Percentiles rank a stretch among this genome's conserved stretches.
phyloP scores from a whole-genome alignment of 2,329 filamentous ascomycete genomes.

The Cercospora zeae-maydis region DNA sequence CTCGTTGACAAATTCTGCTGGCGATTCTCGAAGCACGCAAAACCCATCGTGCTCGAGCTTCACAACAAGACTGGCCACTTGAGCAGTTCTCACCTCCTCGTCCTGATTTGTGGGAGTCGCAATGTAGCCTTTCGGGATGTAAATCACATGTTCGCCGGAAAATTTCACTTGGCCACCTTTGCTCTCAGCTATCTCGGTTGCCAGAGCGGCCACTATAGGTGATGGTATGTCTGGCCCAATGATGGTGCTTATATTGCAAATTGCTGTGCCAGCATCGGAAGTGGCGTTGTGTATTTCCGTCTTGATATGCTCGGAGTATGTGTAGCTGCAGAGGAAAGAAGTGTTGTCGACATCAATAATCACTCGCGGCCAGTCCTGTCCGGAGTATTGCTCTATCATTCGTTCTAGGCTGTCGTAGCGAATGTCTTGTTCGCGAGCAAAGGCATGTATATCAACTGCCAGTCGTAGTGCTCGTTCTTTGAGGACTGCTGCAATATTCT shows the following conservation, averaged over 20 bases:
- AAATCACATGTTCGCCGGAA: constrained; percentile 21
- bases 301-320: constrained; percentile 17
- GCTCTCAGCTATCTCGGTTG: constrained; percentile 12
- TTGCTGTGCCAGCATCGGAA: constrained; percentile 11
- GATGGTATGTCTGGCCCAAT: constrained; percentile 15
- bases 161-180: constrained; percentile 18
- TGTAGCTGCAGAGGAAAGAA: constrained; percentile 22
- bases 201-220: constrained; percentile 19
- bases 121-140: constrained; percentile 16
- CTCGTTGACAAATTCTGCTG: not conserved
- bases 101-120: not conserved
- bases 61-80: constrained; percentile 1
- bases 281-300: constrained; percentile 15
- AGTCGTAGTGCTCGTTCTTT: constrained; percentile 12
- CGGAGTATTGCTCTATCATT: constrained; percentile 20
- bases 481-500: constrained; percentile 19
- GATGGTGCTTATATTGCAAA: constrained; percentile 18
- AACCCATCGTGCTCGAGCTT: constrained; percentile 14
- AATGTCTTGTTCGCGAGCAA: constrained; percentile 20
- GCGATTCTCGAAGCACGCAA: constrained; percentile 9
- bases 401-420: constrained; percentile 18
- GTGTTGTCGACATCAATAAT: constrained; percentile 22
- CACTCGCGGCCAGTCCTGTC: constrained; percentile 23
- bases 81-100: not conserved
- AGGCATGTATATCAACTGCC: constrained; percentile 22